Evolutionary conservation across 208 protist species (phyloP).

Genomic region (Spongospora subterranea): DNA sequence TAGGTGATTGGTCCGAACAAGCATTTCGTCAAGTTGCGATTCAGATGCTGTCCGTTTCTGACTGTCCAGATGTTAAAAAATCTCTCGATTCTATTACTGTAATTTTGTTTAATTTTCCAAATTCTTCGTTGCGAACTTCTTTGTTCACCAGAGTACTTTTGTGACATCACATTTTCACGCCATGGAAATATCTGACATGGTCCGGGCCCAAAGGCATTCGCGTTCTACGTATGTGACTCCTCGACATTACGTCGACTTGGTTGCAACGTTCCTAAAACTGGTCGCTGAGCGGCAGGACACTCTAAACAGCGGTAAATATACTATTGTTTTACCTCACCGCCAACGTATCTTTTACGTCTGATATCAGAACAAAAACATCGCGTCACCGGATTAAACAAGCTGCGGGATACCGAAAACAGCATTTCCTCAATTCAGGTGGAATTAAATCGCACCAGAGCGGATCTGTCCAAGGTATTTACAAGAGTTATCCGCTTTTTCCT

Average conservation of each 20-base stretch:
- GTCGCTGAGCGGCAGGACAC: not conserved
- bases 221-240: not conserved
- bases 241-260: constrained; percentile 15
- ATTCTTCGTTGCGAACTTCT: too few relatives aligned
- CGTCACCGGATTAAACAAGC: not conserved
- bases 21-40: constrained; percentile 90
- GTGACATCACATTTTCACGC: too few relatives aligned
- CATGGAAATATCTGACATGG: not conserved
- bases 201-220: not conserved
- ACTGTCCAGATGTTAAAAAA: too few relatives aligned
- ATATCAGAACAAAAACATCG: constrained; percentile 46
- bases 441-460: not conserved
- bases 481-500: not conserved
- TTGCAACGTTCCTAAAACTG: not conserved
- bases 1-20: constrained; percentile 89
- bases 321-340: not conserved
- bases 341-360: not conserved
- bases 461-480: not conserved
- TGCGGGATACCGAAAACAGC: not conserved
- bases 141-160: too few relatives aligned
- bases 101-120: too few relatives aligned
- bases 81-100: too few relatives aligned
- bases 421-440: not conserved
- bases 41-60: constrained; percentile 51
- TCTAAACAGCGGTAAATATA: not conserved